A percentile compares a stretch with the other conserved stretches of the same genome.
Evolutionary conservation across 2,329 filamentous ascomycete species (phyloP).

Genomic region (Calonectria pteridis): DNA sequence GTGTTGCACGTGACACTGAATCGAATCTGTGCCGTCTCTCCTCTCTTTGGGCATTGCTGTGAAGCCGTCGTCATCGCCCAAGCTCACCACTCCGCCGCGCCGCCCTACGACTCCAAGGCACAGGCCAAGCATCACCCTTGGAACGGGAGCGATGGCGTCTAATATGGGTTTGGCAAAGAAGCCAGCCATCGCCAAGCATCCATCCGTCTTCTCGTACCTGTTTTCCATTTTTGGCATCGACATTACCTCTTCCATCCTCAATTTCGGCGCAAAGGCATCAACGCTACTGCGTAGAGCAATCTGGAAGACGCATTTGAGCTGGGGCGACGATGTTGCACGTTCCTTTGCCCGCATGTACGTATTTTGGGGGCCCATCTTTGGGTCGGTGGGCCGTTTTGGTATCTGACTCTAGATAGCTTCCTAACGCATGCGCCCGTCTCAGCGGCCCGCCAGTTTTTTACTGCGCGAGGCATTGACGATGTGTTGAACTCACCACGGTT

Average conservation of each 20-base stretch:
- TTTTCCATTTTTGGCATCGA: conserved; percentile 3
- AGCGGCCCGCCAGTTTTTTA: background rate
- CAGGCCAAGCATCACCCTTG: background rate
- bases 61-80: background rate
- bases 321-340: background rate
- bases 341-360: background rate
- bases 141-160: background rate
- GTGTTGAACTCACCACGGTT: background rate
- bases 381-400: background rate
- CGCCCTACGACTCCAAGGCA: background rate
- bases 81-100: background rate
- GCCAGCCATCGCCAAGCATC: background rate
- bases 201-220: background rate
- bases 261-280: background rate
- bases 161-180: background rate
- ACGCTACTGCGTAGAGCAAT: background rate
- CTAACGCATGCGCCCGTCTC: background rate
- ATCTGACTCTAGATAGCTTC: background rate
- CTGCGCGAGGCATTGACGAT: background rate
- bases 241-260: background rate
- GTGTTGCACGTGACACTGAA: background rate
- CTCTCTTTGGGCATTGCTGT: background rate
- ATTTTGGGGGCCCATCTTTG: background rate
- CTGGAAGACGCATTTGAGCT: background rate
- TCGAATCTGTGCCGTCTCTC: background rate